Evolutionary conservation across 179 eudicot species (phyloP).

Genomic region (Pouteria campechiana): DNA sequence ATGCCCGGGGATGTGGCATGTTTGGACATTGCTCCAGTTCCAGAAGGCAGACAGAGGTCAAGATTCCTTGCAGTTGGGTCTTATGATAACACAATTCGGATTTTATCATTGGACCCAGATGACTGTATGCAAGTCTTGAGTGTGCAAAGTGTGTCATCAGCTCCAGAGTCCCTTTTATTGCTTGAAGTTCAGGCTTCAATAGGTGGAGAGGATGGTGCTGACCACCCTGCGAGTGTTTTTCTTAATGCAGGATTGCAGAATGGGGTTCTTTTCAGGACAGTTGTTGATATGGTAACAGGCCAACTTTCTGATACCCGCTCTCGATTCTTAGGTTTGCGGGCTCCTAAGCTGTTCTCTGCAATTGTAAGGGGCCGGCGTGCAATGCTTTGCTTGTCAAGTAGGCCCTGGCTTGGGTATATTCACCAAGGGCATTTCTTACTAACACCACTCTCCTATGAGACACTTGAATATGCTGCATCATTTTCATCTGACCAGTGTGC

Average conservation of each 20-base stretch:
- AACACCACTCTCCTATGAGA: slow-evolving; percentile 42
- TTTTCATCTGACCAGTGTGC: slow-evolving; percentile 98
- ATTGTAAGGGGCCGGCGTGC: slow-evolving; percentile 78
- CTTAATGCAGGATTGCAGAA: slow-evolving; percentile 95
- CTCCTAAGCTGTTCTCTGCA: slow-evolving; percentile 85
- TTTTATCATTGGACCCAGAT: slow-evolving; percentile 89
- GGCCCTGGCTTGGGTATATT: slow-evolving; percentile 47
- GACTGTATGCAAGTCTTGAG: slow-evolving; percentile 94
- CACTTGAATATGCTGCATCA: slow-evolving; percentile 70
- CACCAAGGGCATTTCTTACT: slow-evolving; percentile 55
- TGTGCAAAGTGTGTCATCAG: slow-evolving; percentile 88
- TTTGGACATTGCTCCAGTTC: slow-evolving; percentile 97
- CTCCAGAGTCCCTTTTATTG: slow-evolving; percentile 92
- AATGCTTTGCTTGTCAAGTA: slow-evolving; percentile 70
- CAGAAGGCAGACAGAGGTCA: slow-evolving; percentile 93
- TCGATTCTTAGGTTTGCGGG: slow-evolving; percentile 80
- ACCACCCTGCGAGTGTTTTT: slow-evolving; percentile 95
- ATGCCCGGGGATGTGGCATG: slow-evolving; percentile 99
- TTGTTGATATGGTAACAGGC: slow-evolving; percentile 97
- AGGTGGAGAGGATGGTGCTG: slow-evolving; percentile 99
- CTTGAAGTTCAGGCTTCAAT: slow-evolving; percentile 92
- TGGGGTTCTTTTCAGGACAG: slow-evolving; percentile 93
- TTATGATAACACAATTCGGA: slow-evolving; percentile 88
- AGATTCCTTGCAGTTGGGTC: slow-evolving; percentile 98
- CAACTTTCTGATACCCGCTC: slow-evolving; percentile 97